Evolutionary conservation across 164 flowering plant genomes (phyloP).

Genomic region (Tinospora cordifolia): DNA sequence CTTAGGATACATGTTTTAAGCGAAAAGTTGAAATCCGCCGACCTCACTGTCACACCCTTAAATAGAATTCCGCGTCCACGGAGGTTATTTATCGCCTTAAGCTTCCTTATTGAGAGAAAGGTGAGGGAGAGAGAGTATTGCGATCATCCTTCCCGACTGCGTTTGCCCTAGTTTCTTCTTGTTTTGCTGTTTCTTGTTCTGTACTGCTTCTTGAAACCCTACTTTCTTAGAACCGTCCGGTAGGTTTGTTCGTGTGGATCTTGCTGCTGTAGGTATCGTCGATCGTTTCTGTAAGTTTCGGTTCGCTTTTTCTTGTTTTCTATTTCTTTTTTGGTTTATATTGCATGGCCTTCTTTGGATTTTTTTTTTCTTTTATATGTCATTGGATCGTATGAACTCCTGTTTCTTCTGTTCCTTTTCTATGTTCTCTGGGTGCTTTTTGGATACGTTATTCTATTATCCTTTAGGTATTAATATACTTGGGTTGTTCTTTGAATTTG

Average conservation of each 20-base stretch:
- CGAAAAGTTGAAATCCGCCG: neutral
- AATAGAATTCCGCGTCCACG: neutral
- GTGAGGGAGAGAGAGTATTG: neutral
- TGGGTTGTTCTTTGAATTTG: too few relatives aligned
- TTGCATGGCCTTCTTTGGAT: too few relatives aligned
- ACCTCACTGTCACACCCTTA: slow-evolving; percentile 1
- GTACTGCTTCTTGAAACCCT: neutral
- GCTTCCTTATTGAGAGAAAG: neutral
- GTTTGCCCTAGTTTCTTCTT: too few relatives aligned
- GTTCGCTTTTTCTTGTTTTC: neutral
- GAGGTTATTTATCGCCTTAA: neutral
- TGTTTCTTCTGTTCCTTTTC: too few relatives aligned
- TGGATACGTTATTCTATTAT: neutral
- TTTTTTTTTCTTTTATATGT: too few relatives aligned
- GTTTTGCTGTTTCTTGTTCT: neutral
- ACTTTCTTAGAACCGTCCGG: neutral
- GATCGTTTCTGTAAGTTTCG: neutral
- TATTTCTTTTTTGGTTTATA: neutral
- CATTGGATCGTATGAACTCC: too few relatives aligned
- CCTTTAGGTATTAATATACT: neutral
- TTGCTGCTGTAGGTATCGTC: too few relatives aligned
- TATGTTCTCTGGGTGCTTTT: too few relatives aligned
- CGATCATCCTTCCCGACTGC: too few relatives aligned
- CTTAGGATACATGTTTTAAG: neutral
- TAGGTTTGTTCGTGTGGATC: too few relatives aligned